Base-by-base conservation (phyloP, 1,139 yeast species). In the Fermentozyma sake region DNA sequence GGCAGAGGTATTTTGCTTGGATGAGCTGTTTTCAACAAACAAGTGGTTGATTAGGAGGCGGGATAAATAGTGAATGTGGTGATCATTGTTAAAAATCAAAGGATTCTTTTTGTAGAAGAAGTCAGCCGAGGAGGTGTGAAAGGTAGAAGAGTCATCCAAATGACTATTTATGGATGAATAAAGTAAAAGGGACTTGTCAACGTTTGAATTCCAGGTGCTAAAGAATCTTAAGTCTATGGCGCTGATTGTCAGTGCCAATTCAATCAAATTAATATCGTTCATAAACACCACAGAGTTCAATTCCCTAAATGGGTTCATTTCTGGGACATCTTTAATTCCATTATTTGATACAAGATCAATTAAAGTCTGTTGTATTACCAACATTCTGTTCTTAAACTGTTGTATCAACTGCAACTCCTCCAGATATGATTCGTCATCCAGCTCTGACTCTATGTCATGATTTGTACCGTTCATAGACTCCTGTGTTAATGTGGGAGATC, bases 51-150 rank as follows among this genome's bases (percentile, higher is more conserved):
- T 60, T 27, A 87, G 58, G 23, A 86, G 54, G 34, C 86, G 61
- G 5, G 94, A 83, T 35, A 89, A 56, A 50, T 82, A 86, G 50
- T 89, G 96, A 20, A 83, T 68, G 42, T 82, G 82, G 15, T 59
- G 52, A 14, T 67, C 63, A 27, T 83, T 75, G 48, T 81, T 81
- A 60, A 86, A 87, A 8, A 86, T 68, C 27, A 66, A 51, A 2
- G 72, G 69, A 34, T 65, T 68, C 38, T 61, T 64, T 38, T 62
- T 64, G 47, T 63, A 64, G 33, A 64, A 58, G 26, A 41, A 43
- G 33, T 62, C 67, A 21, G 32, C 23, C n/a, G 43, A 33, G 1
- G 46, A 33, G 3, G 37, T 18, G n/a, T 13, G 40, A 39, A 3
- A 17, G 10, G 23, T 15, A 5, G 30, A 18, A 10, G 20, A 28